Evolutionary conservation across 345 rosid genomes (phyloP), one percentile per base, ranked within the genome.

Genomic region (Passiflora organensis): DNA sequence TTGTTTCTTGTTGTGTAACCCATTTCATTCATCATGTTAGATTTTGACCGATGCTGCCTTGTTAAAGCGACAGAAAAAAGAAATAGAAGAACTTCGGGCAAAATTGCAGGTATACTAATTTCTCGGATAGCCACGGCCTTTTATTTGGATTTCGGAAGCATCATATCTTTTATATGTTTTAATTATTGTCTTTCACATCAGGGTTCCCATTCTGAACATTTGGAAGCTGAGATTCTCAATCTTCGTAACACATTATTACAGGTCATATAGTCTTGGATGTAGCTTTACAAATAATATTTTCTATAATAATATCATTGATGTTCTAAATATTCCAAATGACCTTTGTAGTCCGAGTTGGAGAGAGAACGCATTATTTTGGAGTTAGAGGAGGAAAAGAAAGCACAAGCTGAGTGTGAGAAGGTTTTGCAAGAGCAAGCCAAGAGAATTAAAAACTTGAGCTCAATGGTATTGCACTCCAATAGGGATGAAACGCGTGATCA

Each of bases 1-100:
- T 15, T 48, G 38, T 64, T 42, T 17, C 45, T 23, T 53, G 37
- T 42, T 45, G n/a, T 38, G 32, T 51, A 34, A 60, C 24, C 28
- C 41, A 25, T 25, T 17, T 65, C 21, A 47, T 41, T 73, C 25
- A 60, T 48, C 24, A 22, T 67, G 63, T 38, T 59, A 91, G 98
- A 81, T 91, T 59, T 72, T 88, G 66, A 88, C 96, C 19, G 96
- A 91, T 78, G 96, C 95, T 67, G 98, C 98, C 68, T 60, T 91
- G 60, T 57, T 91, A 62, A 91, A 91, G 80, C 96, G 98, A 43
- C 98, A 88, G 63, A 91, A 91, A 82, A 91, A 84, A 74, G 98
- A 91, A 71, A 91, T 91, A 59, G 98, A 88, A 75, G 93, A 91
- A 76, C 96, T 91, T 71, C 82, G 95, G 60, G 86, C 88, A 63